Base-by-base conservation (phyloP, 441 rosid species). In the Adansonia gregorii region DNA sequence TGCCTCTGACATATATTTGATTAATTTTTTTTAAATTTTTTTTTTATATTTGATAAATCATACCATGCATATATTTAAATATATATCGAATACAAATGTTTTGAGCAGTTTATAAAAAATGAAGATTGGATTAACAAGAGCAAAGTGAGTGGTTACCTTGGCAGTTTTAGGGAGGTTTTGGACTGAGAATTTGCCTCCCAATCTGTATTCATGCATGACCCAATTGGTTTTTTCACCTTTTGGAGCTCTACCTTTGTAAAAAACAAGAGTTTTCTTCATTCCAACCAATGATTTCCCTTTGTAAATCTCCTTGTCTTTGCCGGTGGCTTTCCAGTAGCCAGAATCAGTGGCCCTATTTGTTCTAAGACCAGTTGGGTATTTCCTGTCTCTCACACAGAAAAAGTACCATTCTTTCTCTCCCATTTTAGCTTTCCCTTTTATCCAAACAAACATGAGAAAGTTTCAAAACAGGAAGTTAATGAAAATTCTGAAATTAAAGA, bases 321-420 rank as follows among this genome's bases (percentile, higher is more conserved):
- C 98, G 0, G 98, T 94, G 59, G 98, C 98, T 73, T 94, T 94
- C 98, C 98, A 93, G 71, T 94, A 94, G 9, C 98, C 98, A 70
- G 94, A 87, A 73, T 89, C 91, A 19, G 98, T 94, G 10, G 98
- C 98, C 61, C 98, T 87, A 67, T 94, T 94, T 35, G 98, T 94
- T 77, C 98, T 85, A 6, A 89, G 60, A 15, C 98, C 98, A 20
- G 97, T 94, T 27, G 98, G 97, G 82, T 94, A 94, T 75, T 94
- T 94, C 82, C 93, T 87, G 79, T 94, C 98, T 78, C 94, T 90
- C 78, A 83, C 79, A 76, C 97, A 93, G 89, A 94, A 94, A 76
- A 94, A 93, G 67, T 94, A 93, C 98, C 98, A 94, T 59, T 94
- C 97, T 79, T 91, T 94, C 80, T 93, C 97, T 8, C 97, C 98